phyloP scores from a whole-genome alignment of 2,329 filamentous ascomycete genomes.

The Coniosporium tulheliwenetii region DNA sequence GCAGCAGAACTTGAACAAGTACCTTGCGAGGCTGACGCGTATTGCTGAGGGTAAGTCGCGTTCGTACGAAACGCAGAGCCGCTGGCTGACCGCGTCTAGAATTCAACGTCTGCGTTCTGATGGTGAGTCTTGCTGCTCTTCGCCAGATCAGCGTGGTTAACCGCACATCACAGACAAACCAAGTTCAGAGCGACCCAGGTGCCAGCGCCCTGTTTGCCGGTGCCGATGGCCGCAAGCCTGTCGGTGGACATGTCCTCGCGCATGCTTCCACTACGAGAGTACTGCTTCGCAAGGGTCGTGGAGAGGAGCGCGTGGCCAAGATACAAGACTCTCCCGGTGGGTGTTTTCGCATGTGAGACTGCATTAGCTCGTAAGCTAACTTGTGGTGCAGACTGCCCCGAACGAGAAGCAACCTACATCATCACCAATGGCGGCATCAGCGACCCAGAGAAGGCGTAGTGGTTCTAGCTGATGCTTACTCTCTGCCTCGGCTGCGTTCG shows the following conservation, averaged over 20 bases:
- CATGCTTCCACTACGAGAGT: slow-evolving; percentile 53
- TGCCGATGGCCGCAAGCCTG: slow-evolving; percentile 51
- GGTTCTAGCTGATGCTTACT: not conserved
- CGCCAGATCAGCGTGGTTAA: not conserved
- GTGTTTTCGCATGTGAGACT: too few relatives aligned
- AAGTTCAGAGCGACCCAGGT: slow-evolving; percentile 56
- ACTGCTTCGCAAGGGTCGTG: slow-evolving; percentile 50
- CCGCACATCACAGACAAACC: slow-evolving; percentile 43
- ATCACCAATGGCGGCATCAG: slow-evolving; percentile 56
- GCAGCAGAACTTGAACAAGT: slow-evolving; percentile 52
- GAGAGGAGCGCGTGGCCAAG: slow-evolving; percentile 55
- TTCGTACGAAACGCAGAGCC: not conserved
- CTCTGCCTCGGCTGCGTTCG: too few relatives aligned
- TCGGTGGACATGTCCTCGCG: slow-evolving; percentile 52
- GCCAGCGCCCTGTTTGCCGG: slow-evolving; percentile 52
- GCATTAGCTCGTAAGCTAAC: too few relatives aligned
- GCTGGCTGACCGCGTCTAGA: slow-evolving; percentile 21
- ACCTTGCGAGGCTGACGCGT: slow-evolving; percentile 46
- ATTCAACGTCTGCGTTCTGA: slow-evolving; percentile 51
- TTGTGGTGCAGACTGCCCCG: slow-evolving; percentile 40
- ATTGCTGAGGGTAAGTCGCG: slow-evolving; percentile 41
- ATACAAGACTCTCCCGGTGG: slow-evolving; percentile 50
- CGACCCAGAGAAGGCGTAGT: slow-evolving; percentile 45
- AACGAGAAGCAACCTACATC: slow-evolving; percentile 53
- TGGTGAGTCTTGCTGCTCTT: slow-evolving; percentile 24